Evolutionary conservation across 2,329 filamentous ascomycete genomes (phyloP).

Genomic region (Paecilomyces fulvus): DNA sequence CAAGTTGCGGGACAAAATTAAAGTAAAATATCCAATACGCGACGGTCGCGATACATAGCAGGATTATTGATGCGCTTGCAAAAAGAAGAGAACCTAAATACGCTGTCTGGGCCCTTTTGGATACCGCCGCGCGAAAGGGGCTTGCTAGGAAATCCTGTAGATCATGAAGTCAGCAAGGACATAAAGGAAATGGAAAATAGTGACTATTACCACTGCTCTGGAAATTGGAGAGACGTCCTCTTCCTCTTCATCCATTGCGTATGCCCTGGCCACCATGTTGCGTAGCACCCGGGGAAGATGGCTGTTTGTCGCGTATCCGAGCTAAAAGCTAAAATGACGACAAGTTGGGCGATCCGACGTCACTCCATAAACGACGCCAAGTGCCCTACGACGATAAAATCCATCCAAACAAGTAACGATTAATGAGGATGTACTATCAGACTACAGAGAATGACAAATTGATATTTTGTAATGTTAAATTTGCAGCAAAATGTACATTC

Average conservation of each 20-base stretch:
- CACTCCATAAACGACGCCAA: neutral
- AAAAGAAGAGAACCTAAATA: conserved; percentile 55
- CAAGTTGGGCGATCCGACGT: neutral
- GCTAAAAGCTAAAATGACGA: neutral
- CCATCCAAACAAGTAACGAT: neutral
- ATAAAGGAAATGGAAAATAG: neutral
- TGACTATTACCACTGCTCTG: conserved; percentile 9
- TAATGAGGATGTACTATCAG: neutral
- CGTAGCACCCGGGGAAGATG: neutral
- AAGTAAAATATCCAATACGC: conserved; percentile 62
- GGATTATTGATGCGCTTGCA: conserved; percentile 42
- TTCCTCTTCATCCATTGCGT: conserved; percentile 15
- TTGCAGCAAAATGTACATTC: neutral
- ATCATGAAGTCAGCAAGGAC: conserved; percentile 7
- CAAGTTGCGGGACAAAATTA: conserved; percentile 58
- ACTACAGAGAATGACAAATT: neutral
- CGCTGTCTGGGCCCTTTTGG: conserved; percentile 53
- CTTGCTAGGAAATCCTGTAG: conserved; percentile 44
- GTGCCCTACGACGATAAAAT: neutral
- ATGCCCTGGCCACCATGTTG: neutral
- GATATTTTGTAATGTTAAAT: neutral
- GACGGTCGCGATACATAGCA: conserved; percentile 50
- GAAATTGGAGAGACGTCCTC: conserved; percentile 10
- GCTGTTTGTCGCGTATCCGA: neutral
- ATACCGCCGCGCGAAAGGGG: conserved; percentile 49